Conservation (phyloP, 177 flowering plant species). For the Vitis hybrid region DNA sequence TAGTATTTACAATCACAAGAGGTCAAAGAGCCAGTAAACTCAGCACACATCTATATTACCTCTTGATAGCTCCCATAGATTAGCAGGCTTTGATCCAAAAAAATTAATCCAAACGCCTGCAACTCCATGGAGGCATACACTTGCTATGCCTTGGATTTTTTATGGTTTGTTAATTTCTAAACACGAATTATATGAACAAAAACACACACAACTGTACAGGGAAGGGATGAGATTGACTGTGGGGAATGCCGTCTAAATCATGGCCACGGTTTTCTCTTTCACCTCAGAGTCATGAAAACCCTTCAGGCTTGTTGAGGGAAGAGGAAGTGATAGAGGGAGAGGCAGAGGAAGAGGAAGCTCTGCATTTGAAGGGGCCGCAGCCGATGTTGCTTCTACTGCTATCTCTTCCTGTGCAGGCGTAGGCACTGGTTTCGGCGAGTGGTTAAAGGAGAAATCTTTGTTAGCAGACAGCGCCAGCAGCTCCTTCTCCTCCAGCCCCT, state of each 20-base stretch:
- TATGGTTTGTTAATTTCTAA: background rate
- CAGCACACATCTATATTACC: no score
- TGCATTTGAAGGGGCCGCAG: conserved; percentile 5
- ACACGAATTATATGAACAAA: conserved; percentile 1
- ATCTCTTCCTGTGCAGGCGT: conserved; percentile 17
- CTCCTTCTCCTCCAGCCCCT: conserved; percentile 80
- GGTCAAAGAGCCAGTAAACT: no score
- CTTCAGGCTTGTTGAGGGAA: conserved; percentile 6
- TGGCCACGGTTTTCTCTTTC: conserved; percentile 32
- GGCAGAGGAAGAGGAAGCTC: conserved; percentile 11
- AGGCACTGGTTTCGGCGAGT: conserved; percentile 40
- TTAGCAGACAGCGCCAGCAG: conserved; percentile 76
- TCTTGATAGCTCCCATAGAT: background rate
- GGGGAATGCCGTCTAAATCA: conserved; percentile 1
- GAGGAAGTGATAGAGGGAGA: conserved; percentile 4
- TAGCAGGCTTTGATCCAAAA: conserved; percentile 16
- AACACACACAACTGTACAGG: conserved; percentile 20
- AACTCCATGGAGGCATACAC: background rate
- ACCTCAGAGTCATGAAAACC: conserved; percentile 17
- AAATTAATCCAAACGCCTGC: conserved; percentile 21
- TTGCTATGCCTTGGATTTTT: background rate
- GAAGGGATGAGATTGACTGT: background rate
- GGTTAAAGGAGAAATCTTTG: conserved; percentile 62
- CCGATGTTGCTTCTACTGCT: conserved; percentile 7
- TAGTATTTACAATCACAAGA: conserved; percentile 7